Base-by-base conservation (phyloP, 2,329 filamentous ascomycete genomes). In the Diaporthe caulivora region DNA sequence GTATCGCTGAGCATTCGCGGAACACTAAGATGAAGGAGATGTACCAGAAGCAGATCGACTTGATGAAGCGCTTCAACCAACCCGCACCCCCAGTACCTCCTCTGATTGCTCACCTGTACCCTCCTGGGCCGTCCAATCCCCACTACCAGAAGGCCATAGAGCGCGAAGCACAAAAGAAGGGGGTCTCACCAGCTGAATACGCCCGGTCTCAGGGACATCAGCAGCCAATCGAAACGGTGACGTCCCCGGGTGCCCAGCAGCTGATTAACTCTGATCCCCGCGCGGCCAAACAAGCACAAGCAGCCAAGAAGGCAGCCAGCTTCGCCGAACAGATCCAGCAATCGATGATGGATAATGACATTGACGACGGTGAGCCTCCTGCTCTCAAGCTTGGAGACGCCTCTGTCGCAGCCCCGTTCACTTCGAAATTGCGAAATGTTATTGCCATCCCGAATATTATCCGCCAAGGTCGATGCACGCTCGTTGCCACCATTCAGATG, bases 401-500 rank as follows among this genome's bases (percentile, higher is more conserved):
- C 9, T 99, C 97, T 0, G 96, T 98, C 71, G 97, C 97, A 53
- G 97, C 97, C 0, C 97, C 97, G 0, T 99, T 99, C 83, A 99
- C 97, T 0, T 98, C 95, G 82, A 99, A 99, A 86, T 90, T 99
- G 55, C 94, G 95, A 78, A 98, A 99, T 80, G 97, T 99, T 74
- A 91, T 99, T 79, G 97, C 97, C 49, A 95, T 99, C 73, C 96
- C 97, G 69, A 99, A 99, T 86, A 99, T 99, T 79, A 97, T 99
- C 80, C 94, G 97, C 73, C 97, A 99, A 86, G 97, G 97, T 73
- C 94, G 97, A 76, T 99, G 97, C 87, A 99, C 97, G 10, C 91
- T 99, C 26, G 97, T 99, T 71, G 97, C 97, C 42, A 99, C 97
- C 0, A 98, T 99, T 77, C 97, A 99, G 87, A 99, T 99, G 96